These are phyloP conservation scores for Moricandia arvensis DNA, from an alignment of 345 rosid species.

Conservation along the genomic window DNA sequence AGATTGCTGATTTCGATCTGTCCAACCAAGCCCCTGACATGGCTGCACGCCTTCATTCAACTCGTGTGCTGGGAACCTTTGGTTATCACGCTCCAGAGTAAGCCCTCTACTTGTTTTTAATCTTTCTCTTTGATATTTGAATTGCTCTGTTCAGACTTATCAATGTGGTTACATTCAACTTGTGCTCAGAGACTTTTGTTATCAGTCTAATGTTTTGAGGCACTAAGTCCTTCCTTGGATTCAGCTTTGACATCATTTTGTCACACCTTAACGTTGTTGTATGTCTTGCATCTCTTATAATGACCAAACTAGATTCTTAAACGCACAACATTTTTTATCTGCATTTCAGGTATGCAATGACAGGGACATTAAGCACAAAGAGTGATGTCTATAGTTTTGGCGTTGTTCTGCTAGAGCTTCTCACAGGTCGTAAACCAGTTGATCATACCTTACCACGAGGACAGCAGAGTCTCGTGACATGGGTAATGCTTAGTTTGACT, in stretches of 20 bases:
- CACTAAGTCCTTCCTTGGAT: neutral
- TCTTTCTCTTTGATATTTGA: too few relatives aligned
- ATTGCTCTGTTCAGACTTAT: neutral
- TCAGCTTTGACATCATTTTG: neutral
- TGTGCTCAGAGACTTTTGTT: neutral
- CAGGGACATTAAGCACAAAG: slow-evolving; percentile 77
- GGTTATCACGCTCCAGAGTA: slow-evolving; percentile 99
- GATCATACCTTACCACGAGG: slow-evolving; percentile 86
- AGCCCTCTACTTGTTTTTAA: slow-evolving; percentile 32
- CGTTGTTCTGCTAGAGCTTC: slow-evolving; percentile 76
- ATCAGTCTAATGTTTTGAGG: neutral
- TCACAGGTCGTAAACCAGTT: slow-evolving; percentile 85
- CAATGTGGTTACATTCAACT: slow-evolving; percentile 24
- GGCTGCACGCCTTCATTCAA: slow-evolving; percentile 93
- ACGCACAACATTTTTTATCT: slow-evolving; percentile 6
- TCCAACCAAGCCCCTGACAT: slow-evolving; percentile 96
- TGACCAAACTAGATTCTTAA: slow-evolving; percentile 16
- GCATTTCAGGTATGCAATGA: slow-evolving; percentile 70
- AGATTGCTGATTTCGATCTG: slow-evolving; percentile 95
- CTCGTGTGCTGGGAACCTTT: slow-evolving; percentile 93
- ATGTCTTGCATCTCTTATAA: neutral
- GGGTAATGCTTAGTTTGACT: slow-evolving; percentile 46
- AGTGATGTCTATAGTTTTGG: slow-evolving; percentile 92
- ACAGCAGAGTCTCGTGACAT: slow-evolving; percentile 83
- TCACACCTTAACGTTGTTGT: neutral